These are phyloP conservation scores for Punctularia strigosozonata DNA, from an alignment of 768 basidiomycete genomes.

Conservation along the genomic window DNA sequence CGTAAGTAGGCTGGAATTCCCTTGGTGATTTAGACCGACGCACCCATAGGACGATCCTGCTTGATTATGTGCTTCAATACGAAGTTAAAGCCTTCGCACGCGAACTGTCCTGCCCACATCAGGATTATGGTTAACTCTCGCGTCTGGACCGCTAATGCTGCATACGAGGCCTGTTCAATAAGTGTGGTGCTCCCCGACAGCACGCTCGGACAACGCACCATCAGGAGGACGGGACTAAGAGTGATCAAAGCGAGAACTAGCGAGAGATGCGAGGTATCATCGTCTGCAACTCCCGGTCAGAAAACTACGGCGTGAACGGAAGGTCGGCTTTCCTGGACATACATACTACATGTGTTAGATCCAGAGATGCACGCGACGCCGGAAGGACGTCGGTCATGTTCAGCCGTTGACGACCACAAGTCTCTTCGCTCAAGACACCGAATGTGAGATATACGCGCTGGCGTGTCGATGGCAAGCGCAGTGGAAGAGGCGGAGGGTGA, in stretches of 20 bases:
- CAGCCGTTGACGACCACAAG: too few relatives aligned
- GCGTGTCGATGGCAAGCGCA: too few relatives aligned
- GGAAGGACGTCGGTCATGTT: too few relatives aligned
- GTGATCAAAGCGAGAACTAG: slow-evolving; percentile 19
- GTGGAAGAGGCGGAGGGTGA: too few relatives aligned
- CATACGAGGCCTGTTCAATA: slow-evolving; percentile 56
- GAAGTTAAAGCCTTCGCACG: slow-evolving; percentile 60
- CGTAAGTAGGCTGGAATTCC: not conserved
- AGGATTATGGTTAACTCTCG: slow-evolving; percentile 70
- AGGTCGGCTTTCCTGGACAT: slow-evolving; percentile 4
- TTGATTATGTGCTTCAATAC: slow-evolving; percentile 56
- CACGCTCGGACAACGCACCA: slow-evolving; percentile 8
- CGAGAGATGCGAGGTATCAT: slow-evolving; percentile 16
- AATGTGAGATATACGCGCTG: too few relatives aligned
- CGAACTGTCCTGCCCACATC: slow-evolving; percentile 77
- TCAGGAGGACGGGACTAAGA: slow-evolving; percentile 20
- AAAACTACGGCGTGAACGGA: not conserved
- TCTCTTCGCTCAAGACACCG: too few relatives aligned
- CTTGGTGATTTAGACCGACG: slow-evolving; percentile 11
- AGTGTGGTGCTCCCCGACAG: not conserved
- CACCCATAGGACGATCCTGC: slow-evolving; percentile 58
- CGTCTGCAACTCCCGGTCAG: slow-evolving; percentile 12
- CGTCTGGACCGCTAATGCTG: slow-evolving; percentile 59
- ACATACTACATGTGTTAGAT: slow-evolving; percentile 18
- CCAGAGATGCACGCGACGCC: slow-evolving; percentile 5